Base-by-base conservation (phyloP, 805 yeast genomes). In the Yarrowia phangngaensis region DNA sequence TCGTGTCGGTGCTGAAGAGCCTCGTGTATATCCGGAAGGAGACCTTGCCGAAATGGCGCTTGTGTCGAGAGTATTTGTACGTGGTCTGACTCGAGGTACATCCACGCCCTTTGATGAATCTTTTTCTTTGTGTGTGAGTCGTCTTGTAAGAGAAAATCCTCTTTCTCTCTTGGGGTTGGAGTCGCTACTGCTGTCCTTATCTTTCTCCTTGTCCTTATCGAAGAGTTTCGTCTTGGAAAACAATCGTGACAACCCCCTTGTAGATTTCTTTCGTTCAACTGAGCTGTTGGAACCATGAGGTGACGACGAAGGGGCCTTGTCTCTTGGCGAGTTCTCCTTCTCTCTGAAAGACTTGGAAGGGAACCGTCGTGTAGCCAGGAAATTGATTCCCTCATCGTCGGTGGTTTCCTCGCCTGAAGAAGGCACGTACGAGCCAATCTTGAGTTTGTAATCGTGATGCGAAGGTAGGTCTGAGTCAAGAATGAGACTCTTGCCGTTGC, bases 401-500 rank as follows among this genome's bases (percentile, higher is more conserved):
- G 45, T 38, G 12, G 45, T 38, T 11, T 38, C 45, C 5, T 38
- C 45, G 17, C 45, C 45, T 3, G 45, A 38, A 13, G 45, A 38
- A 9, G 45, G 45, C 24, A 38, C 45, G 45, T 38, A 38, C 19
- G 45, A 38, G 31, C 45, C 32, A 9, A 26, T 32, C 45, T 38
- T 38, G 45, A 38, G 45, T 32, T 27, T 38, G 22, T 13, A 4
- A n/a, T 41, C 48, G 16, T 41, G 35, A 22, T 41, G 48, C 7
- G 48, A 41, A 15, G 48, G 48, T 16, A 41, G 48, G 16, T 41
- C 48, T 20, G 48, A 20, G 48, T 41, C 48, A 20, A 41, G 8
- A 20, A 41, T 41, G 29, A 41, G 27, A 24, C n/a, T n/a, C n/a
- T n/a, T 26, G 15, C 43, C 43, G 17, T 12, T 11, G 24, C 31